phyloP scores from a whole-genome alignment of 2,329 filamentous ascomycete species.

The Phyllachora maydis region DNA sequence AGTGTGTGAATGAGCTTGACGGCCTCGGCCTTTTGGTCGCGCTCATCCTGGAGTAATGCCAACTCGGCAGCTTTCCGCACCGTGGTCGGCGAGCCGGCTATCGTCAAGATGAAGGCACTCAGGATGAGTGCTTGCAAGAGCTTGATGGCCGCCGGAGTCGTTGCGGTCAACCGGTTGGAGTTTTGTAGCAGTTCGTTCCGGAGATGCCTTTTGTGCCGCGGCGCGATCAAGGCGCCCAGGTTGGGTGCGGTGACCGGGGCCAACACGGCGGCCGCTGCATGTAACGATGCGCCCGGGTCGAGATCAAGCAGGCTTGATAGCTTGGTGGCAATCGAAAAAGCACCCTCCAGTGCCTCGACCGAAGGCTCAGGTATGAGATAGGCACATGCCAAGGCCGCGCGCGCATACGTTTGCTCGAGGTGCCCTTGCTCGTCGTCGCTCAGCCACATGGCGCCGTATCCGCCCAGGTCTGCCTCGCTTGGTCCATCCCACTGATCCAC shows the following conservation, averaged over 20 bases:
- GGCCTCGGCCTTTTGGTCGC: constrained; percentile 42
- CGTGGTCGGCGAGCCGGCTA: constrained; percentile 24
- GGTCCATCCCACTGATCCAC: constrained; percentile 58
- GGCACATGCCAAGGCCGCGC: constrained; percentile 43
- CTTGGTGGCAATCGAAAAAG: constrained; percentile 38
- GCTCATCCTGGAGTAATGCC: constrained; percentile 37
- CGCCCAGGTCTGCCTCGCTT: constrained; percentile 46
- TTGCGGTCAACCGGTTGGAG: constrained; percentile 44
- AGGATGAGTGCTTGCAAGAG: constrained; percentile 43
- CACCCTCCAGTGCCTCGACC: constrained; percentile 32
- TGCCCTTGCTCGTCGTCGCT: constrained; percentile 37
- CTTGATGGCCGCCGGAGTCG: constrained; percentile 29
- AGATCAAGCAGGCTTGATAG: constrained; percentile 39
- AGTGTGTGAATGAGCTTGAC: constrained; percentile 35
- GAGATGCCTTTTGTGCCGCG: constrained; percentile 20
- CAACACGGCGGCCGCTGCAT: constrained; percentile 23
- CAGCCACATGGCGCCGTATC: constrained; percentile 32
- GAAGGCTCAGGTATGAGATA: constrained; percentile 44
- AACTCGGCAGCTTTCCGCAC: constrained; percentile 38
- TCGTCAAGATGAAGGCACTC: constrained; percentile 35
- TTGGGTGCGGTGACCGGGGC: constrained; percentile 16
- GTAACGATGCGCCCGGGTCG: constrained; percentile 30
- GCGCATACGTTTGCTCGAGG: constrained; percentile 43
- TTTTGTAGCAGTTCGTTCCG: constrained; percentile 32
- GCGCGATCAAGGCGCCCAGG: constrained; percentile 12